Base-by-base conservation (phyloP, 2,329 filamentous ascomycete species). In the Ascomycota sp. region DNA sequence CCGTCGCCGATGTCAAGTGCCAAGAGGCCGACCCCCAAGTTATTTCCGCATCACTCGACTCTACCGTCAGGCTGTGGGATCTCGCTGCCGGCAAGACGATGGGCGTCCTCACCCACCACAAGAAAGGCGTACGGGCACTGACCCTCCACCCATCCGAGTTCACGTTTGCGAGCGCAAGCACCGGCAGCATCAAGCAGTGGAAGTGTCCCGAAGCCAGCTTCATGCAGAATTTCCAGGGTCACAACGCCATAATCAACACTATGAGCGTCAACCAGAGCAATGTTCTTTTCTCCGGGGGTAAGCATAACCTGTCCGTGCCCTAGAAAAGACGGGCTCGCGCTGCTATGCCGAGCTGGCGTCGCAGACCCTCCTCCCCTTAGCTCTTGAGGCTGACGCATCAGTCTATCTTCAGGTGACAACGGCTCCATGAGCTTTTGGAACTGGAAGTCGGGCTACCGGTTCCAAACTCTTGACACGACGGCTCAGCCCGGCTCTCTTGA, bases 221-320 rank as follows among this genome's bases (percentile, higher is more conserved):
- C 49, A 98, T 98, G 89, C 85, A 94, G 52, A 95, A 95, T 48
- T 95, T 95, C 45, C 81, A 93, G 26, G 86, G 86, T 4, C 86
- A 95, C 46, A 94, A 94, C 45, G 71, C 82, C 35, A 91, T 98
- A 49, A 86, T 98, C 58, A 98, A 98, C 55, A 83, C 83, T 0
- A 58, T 98, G 27, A 69, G 82, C 26, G 83, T 89, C 21, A 98
- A 98, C 50, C 80, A 91, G 44, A 82, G 94, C 48, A 89, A 94
- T 43, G 81, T 95, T 11, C 56, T 98, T 34, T 94, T 98, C 53
- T 89, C 83, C 3, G 89, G 89, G 33, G 86, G 56, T 57, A 35
- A 36, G 54, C 37, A 11, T 10, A 7, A 7, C 13, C 25, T 6
- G 10, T 15, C 11, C 12, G 7, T 8, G 3, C 3, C 20, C 20